Conservation (phyloP, 495 filamentous ascomycete genomes). For the Evansstolkia leycettana region DNA sequence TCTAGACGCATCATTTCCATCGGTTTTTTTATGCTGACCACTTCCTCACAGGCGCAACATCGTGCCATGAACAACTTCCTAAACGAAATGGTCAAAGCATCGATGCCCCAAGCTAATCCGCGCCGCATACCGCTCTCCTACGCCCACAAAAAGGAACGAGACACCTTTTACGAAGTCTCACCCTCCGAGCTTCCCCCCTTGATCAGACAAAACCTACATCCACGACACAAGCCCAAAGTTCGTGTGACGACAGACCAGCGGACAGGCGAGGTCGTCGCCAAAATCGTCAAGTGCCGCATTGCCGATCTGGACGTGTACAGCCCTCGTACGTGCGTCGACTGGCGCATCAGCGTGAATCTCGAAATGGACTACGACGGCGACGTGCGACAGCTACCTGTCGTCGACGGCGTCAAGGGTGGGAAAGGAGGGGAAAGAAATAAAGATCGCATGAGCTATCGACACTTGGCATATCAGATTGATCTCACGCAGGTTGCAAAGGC, state of each 20-base stretch:
- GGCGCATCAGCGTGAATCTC: constrained; percentile 77
- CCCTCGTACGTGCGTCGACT: constrained; percentile 62
- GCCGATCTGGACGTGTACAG: constrained; percentile 71
- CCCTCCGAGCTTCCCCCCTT: constrained; percentile 39
- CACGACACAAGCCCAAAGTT: constrained; percentile 51
- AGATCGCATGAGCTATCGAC: constrained; percentile 79
- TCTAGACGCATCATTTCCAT: too few relatives aligned
- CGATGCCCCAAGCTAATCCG: constrained; percentile 22
- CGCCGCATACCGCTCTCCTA: constrained; percentile 63
- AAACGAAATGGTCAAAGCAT: constrained; percentile 50
- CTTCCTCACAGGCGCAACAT: constrained; percentile 53
- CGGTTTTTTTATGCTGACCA: not conserved
- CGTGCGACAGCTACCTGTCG: constrained; percentile 35
- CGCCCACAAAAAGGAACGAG: constrained; percentile 64
- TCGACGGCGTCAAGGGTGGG: constrained; percentile 18
- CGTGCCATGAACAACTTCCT: constrained; percentile 64
- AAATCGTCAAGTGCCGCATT: constrained; percentile 82
- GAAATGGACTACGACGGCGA: constrained; percentile 79
- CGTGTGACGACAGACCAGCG: constrained; percentile 68
- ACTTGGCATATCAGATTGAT: constrained; percentile 76
- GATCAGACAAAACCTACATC: constrained; percentile 42
- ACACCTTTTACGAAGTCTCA: constrained; percentile 71
- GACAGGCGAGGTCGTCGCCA: constrained; percentile 57
- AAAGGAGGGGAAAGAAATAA: constrained; percentile 62
- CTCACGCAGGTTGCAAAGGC: constrained; percentile 68